Evolutionary conservation across 2,329 filamentous ascomycete genomes (phyloP), one percentile per base, ranked within the genome.

Genomic region (Colletotrichum gigasporum): DNA sequence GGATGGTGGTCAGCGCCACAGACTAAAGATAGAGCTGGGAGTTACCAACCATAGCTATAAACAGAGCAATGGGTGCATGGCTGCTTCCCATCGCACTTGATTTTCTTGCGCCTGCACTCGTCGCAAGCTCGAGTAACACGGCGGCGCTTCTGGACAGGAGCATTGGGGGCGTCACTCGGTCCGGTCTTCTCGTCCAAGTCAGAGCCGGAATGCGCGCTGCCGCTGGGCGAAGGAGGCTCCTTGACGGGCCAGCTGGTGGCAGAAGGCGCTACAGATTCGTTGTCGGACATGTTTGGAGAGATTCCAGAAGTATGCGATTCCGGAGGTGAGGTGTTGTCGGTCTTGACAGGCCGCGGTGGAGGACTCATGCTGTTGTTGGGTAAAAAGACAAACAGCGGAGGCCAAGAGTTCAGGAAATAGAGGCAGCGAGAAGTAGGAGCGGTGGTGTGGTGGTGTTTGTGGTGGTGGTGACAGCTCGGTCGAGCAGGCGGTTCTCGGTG

Each of bases 31-130:
- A 5, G 26, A 24, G n/a, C 6, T 12, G 30, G 34, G 12, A 47
- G 67, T n/a, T 44, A 71, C 85, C 74, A 85, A 97, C 96, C 95
- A 83, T 99, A 99, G 76, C 94, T 97, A 78, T 99, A 99, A 51
- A 98, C 94, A 10, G 94, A 97, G 77, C 96, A 99, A 78, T 98
- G 96, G 0, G 94, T 97, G 78, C 92, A 96, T 9, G 92, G 92
- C 75, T 94, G 91, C 76, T 94, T 93, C 70, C 91, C 92, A 75
- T 94, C 91, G 71, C 91, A 95, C 75, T 94, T 95, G 73, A 95
- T 95, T 78, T 95, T 95, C 76, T 95, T 95, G 69, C 91, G 86
- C 61, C 92, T 86, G 74, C 92, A 95, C 76, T 94, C 91, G 71
- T 94, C 92, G 77, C 92, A 95, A 39, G 92, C 92, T 71, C 92